Evolutionary conservation across 2,329 filamentous ascomycete species (phyloP), one percentile per base, ranked within the genome.

Genomic region (Ustilaginoidea virens): DNA sequence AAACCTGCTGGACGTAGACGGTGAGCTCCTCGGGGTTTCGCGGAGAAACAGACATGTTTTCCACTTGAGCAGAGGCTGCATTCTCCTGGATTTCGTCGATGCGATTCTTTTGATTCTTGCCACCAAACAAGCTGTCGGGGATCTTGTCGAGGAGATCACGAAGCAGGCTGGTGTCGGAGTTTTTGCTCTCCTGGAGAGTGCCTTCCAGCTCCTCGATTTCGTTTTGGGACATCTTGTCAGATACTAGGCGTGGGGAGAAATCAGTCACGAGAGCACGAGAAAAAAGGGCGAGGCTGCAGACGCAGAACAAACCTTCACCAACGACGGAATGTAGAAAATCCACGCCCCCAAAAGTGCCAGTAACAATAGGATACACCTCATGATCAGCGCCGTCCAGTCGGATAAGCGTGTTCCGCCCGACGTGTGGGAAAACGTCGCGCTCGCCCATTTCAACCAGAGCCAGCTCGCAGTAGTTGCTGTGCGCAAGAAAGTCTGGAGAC

Each of bases 311-410:
- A 67, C 65, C 59, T 58, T 76, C 72, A 33, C 72, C 70, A 25
- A 69, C 80, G 17, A 92, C 85, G 1, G 80, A 90, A 58, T 92
- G 83, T 35, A 93, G 60, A 56, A 94, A 94, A 46, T 94, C 87
- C 10, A 93, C 86, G 37, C 86, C 86, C 36, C 86, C 86, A 52
- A 94, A 94, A 5, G 86, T 94, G 34, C 87, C 86, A 1, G 86
- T 94, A 25, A 92, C 68, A 36, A 87, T 60, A 5, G 86, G 86
- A 43, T 80, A 93, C 35, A 93, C 80, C 4, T 64, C 46, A 19
- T 62, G 48, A 14, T 64, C 63, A 33, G 69, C 76, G 25, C 80
- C 83, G 19, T 66, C 60, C 17, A 94, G 63, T 25, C 70, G 60
- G 17, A 93, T 60, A 45, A 61, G 59, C n/a, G 83, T 83, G 42